Conservation (phyloP, 768 basidiomycete species). For the Agrocybe chaxingu region DNA sequence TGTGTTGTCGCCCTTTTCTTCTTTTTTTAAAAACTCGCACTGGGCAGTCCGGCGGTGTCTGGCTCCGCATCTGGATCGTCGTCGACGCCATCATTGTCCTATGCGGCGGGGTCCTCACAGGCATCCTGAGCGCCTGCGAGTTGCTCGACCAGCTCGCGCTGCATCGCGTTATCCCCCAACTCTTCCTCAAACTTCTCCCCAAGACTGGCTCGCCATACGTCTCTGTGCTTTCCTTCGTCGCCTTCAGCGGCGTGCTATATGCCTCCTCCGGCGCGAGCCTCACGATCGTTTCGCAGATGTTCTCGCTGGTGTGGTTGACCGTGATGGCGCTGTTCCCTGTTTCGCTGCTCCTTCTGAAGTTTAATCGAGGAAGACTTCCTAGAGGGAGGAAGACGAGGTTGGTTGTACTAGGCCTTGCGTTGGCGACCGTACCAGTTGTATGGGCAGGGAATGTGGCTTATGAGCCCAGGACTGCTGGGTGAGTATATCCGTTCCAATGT, state of each 20-base stretch:
- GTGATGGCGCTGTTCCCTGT: slow-evolving; percentile 66
- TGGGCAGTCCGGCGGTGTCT: slow-evolving; percentile 50
- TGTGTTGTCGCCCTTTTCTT: neutral
- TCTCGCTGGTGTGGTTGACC: slow-evolving; percentile 64
- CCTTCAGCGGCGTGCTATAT: slow-evolving; percentile 52
- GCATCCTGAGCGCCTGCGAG: slow-evolving; percentile 56
- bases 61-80: slow-evolving; percentile 61
- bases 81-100: slow-evolving; percentile 71
- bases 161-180: slow-evolving; percentile 57
- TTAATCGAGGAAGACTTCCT: slow-evolving; percentile 59
- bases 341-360: slow-evolving; percentile 57
- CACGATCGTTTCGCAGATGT: slow-evolving; percentile 60
- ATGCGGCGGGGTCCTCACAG: slow-evolving; percentile 69
- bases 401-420: slow-evolving; percentile 35
- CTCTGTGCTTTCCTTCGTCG: slow-evolving; percentile 46
- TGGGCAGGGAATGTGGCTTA: slow-evolving; percentile 61
- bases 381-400: slow-evolving; percentile 39
- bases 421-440: slow-evolving; percentile 38
- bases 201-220: slow-evolving; percentile 50
- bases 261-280: slow-evolving; percentile 53
- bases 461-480: slow-evolving; percentile 56
- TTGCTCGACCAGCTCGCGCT: slow-evolving; percentile 54
- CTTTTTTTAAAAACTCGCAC: neutral
- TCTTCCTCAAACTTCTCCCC: slow-evolving; percentile 47
- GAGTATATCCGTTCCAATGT: slow-evolving; percentile 13